A percentile compares a stretch with the other conserved stretches of the same genome.
These are phyloP conservation scores for Tilletia indica DNA, from an alignment of 1,284 basidiomycete genomes.

Conservation along the genomic window DNA sequence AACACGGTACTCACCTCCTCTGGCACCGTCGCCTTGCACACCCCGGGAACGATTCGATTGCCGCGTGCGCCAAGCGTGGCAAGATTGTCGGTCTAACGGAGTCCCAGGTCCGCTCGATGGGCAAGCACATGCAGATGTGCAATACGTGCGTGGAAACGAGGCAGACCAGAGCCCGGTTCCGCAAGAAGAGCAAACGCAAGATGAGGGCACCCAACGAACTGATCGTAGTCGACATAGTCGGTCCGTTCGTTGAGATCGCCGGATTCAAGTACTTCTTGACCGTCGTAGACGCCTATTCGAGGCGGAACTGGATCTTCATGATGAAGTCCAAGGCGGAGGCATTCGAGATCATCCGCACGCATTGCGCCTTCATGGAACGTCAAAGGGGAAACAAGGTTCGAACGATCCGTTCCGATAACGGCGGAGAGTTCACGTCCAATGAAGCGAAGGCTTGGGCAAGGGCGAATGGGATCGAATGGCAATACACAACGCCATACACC, in stretches of 20 bases:
- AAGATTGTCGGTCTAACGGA: background rate
- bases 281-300: background rate
- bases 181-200: background rate
- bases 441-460: background rate
- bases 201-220: background rate
- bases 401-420: background rate
- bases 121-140: background rate
- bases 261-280: background rate
- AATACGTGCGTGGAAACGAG: background rate
- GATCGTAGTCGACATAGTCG: background rate
- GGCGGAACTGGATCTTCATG: background rate
- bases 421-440: constrained; percentile 6
- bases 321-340: background rate
- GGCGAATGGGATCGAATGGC: background rate
- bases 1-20: background rate
- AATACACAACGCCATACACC: constrained; percentile 1
- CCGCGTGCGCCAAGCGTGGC: background rate
- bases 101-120: background rate
- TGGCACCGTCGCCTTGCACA: background rate
- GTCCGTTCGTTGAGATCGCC: background rate
- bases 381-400: background rate
- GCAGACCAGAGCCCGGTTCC: background rate
- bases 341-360: background rate
- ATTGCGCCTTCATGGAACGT: background rate
- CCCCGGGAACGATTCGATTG: background rate